Percentiles rank a stretch among this genome's conserved stretches.
phyloP scores from a whole-genome alignment of 805 yeast genomes.

The Ogataea sp. region DNA sequence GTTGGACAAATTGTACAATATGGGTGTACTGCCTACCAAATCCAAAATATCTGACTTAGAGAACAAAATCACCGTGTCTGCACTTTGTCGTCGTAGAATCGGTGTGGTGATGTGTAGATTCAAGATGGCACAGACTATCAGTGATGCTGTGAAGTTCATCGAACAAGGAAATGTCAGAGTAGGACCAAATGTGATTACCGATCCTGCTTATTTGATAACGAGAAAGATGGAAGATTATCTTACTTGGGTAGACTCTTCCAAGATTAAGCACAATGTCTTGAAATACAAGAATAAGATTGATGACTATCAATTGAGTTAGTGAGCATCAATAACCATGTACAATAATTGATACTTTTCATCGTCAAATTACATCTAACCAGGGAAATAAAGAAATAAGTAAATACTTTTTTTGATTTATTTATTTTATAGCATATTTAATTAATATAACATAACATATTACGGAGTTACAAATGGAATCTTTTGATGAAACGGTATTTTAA shows the following conservation, averaged over 20 bases:
- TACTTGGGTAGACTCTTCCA: constrained; percentile 96
- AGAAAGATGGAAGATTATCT: constrained; percentile 92
- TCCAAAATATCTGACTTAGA: constrained; percentile 89
- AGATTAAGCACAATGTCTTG: constrained; percentile 83
- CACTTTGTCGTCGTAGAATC: constrained; percentile 83
- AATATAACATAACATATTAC: no score
- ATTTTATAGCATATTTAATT: no score
- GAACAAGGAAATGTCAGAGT: constrained; percentile 98
- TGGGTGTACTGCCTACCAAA: constrained; percentile 86
- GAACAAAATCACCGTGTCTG: constrained; percentile 85
- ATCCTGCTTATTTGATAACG: constrained; percentile 90
- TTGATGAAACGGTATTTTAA: no score
- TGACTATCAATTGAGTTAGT: constrained; percentile 39
- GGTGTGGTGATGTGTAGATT: constrained; percentile 93
- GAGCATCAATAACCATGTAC: no score
- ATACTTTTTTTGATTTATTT: no score
- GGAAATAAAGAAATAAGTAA: no score
- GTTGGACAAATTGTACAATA: constrained; percentile 75
- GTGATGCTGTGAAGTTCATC: constrained; percentile 84
- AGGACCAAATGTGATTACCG: constrained; percentile 93
- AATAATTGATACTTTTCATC: no score
- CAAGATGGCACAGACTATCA: constrained; percentile 84
- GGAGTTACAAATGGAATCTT: no score
- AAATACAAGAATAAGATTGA: constrained; percentile 74
- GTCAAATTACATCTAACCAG: no score